phyloP scores from a whole-genome alignment of 176 grass and related monocot species.

The Panicum miliaceum region DNA sequence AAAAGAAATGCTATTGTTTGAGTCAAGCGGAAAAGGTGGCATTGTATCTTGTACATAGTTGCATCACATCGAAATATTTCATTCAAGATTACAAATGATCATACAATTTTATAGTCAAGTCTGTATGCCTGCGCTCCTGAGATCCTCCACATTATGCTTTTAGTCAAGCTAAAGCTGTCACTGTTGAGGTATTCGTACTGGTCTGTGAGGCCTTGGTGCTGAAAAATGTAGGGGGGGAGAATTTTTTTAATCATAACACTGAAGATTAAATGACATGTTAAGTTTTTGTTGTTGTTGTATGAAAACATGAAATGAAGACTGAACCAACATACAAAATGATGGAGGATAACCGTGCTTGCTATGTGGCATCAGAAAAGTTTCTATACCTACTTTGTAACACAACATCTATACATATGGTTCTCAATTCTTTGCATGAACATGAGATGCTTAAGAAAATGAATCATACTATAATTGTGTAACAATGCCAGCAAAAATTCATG shows the following conservation, averaged over 20 bases:
- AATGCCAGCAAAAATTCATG: background rate
- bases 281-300: background rate
- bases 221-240: slow-evolving; percentile 35
- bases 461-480: background rate
- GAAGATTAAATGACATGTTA: slow-evolving; percentile 1
- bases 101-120: background rate
- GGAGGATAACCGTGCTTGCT: background rate
- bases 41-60: background rate
- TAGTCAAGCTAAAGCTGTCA: slow-evolving; percentile 21
- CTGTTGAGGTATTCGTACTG: slow-evolving; percentile 51
- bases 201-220: slow-evolving; percentile 94
- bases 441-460: slow-evolving; percentile 8
- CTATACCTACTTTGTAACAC: background rate
- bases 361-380: background rate
- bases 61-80: background rate
- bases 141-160: slow-evolving; percentile 1
- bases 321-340: background rate
- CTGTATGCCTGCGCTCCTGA: slow-evolving; percentile 19
- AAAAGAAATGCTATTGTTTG: background rate
- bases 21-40: background rate
- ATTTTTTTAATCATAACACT: background rate
- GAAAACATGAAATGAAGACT: background rate
- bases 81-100: slow-evolving; percentile 32
- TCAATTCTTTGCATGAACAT: background rate
- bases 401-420: background rate